Base-by-base conservation (phyloP, 2,329 filamentous ascomycete genomes). In the Thelonectria olida region DNA sequence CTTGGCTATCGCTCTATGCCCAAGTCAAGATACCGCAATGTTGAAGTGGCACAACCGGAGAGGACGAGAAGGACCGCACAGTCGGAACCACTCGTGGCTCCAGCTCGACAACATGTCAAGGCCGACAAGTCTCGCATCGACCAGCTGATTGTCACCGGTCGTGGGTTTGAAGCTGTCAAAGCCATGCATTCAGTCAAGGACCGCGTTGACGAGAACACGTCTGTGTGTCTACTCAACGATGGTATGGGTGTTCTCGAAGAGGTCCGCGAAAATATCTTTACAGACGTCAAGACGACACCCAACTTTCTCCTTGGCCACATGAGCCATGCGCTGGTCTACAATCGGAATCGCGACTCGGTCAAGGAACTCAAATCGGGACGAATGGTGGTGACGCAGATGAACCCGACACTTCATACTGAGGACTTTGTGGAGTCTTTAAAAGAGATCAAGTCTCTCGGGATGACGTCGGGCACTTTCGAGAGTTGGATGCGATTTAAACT, bases 231-330 rank as follows among this genome's bases (percentile, higher is more conserved):
- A 56, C 76, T 96, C 57, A 90, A 93, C 58, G 92, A 95, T 64
- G 93, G 94, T 1, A 86, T 98, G 76, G 95, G 96, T 1, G 81
- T 93, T 2, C 82, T 93, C n/a, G 93, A 98, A 49, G 85, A 89
- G 49, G 83, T 97, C 39, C 93, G 92, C 69, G 77, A 84, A 31
- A 76, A 84, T 10, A 75, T 96, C 25, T 97, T 97, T 67, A 84
- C 86, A 0, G 85, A 94, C 62, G 82, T 85, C 0, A 74, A 78
- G 1, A 81, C 79, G 1, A 85, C 91, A 23, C 96, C 96, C 2
- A 87, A 86, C 56, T 97, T 96, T 69, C 82, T 97, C 60, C 74
- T 93, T 25, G 92, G 92, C 8, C 82, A 88, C 58, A 81, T 84
- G 74, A 79, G 76, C n/a, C 80, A 85, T 60, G 75, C 78, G 0